Percentiles rank a stretch among this genome's conserved stretches.
phyloP scores from a whole-genome alignment of 805 yeast species.

The Suhomyces canberraensis region DNA sequence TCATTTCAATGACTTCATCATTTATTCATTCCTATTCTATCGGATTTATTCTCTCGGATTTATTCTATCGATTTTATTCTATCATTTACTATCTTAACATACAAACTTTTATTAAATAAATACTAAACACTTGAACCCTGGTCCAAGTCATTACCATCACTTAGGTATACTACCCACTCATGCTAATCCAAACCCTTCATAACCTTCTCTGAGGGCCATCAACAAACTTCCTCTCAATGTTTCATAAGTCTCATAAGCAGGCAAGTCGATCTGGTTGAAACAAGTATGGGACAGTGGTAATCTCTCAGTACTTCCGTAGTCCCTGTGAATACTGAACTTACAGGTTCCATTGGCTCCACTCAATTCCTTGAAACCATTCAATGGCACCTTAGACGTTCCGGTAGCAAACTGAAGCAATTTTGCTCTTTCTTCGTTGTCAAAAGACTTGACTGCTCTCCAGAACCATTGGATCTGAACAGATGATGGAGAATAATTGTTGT shows the following conservation, averaged over 20 bases:
- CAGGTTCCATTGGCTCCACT: conserved; percentile 84
- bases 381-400: conserved; percentile 94
- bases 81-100: no score
- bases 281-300: conserved; percentile 96
- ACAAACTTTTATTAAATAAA: no score
- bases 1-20: no score
- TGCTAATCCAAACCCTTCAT: conserved; percentile 93
- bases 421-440: conserved; percentile 92
- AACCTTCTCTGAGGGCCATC: conserved; percentile 89
- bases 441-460: conserved; percentile 96
- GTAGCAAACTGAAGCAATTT: conserved; percentile 92
- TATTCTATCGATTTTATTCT: no score
- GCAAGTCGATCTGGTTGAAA: conserved; percentile 90
- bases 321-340: conserved; percentile 85
- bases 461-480: conserved; percentile 93
- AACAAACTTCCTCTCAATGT: conserved; percentile 75
- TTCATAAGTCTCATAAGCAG: conserved; percentile 88
- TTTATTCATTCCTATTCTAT: no score
- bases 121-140: no score
- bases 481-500: conserved; percentile 76
- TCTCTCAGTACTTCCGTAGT: conserved; percentile 79
- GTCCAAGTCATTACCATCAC: no score
- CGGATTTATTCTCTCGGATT: no score
- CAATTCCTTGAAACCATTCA: conserved; percentile 87
- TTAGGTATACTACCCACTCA: no score